Conservation (phyloP, 768 basidiomycete species). For the Chalciporus piperatus region DNA sequence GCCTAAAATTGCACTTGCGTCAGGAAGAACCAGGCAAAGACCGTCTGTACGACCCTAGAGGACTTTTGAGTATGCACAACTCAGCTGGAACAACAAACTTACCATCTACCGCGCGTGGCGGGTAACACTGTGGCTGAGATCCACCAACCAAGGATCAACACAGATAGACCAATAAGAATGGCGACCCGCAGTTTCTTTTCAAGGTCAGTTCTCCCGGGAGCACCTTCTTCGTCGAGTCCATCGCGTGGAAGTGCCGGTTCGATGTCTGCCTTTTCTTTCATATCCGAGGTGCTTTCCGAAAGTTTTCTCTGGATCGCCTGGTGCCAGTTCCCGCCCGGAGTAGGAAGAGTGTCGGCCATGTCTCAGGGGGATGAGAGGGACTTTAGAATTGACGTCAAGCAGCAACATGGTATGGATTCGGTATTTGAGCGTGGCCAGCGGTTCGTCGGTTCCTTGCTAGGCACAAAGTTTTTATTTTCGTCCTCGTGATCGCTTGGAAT, state of each 20-base stretch:
- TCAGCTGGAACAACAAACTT: slow-evolving; percentile 16
- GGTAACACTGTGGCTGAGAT: slow-evolving; percentile 67
- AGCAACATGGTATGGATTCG: slow-evolving; percentile 2
- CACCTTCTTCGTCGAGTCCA: slow-evolving; percentile 11
- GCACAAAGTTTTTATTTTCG: background rate
- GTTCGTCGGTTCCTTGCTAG: background rate
- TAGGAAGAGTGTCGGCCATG: slow-evolving; percentile 18
- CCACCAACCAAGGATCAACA: slow-evolving; percentile 82
- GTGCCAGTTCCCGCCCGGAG: background rate
- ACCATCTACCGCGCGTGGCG: slow-evolving; percentile 77
- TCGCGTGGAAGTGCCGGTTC: slow-evolving; percentile 9
- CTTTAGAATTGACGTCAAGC: background rate
- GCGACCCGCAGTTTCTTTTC: slow-evolving; percentile 36
- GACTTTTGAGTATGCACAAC: background rate
- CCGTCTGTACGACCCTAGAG: slow-evolving; percentile 71
- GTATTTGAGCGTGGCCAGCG: slow-evolving; percentile 1
- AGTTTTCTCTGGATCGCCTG: slow-evolving; percentile 20
- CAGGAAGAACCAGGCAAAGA: slow-evolving; percentile 84
- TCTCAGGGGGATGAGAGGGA: background rate
- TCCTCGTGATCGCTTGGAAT: slow-evolving; percentile 5
- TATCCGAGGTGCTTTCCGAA: slow-evolving; percentile 14
- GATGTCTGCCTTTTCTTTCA: slow-evolving; percentile 18
- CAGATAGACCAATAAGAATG: slow-evolving; percentile 50
- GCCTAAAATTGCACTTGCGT: slow-evolving; percentile 41
- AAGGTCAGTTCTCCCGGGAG: background rate